Conservation (phyloP, 2,329 filamentous ascomycete genomes). For the Fusarium brachygibbosum region DNA sequence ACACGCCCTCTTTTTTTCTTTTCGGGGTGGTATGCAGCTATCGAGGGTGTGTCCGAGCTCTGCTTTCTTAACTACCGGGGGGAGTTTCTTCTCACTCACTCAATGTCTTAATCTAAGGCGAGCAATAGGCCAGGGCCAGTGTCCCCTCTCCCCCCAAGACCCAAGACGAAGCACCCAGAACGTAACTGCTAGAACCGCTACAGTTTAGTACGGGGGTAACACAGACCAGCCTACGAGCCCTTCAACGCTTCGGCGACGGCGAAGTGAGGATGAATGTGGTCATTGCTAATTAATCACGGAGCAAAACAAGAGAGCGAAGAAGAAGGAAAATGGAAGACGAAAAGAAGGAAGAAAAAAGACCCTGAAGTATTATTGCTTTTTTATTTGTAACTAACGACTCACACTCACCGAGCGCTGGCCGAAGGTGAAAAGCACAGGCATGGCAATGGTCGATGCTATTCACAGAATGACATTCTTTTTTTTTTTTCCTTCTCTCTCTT, state of each 20-base stretch:
- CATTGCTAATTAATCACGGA: conserved; percentile 8
- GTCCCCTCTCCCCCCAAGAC: too few relatives aligned
- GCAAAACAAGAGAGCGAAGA: neutral
- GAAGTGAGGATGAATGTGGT: conserved; percentile 40
- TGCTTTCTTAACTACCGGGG: too few relatives aligned
- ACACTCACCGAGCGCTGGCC: conserved; percentile 27
- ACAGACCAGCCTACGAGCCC: conserved; percentile 48
- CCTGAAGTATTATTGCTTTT: conserved; percentile 16
- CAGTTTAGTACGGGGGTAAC: conserved; percentile 37
- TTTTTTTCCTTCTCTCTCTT: too few relatives aligned
- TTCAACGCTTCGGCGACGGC: conserved; percentile 45
- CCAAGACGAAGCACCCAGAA: conserved; percentile 21
- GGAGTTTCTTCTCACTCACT: too few relatives aligned
- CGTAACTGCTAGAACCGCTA: conserved; percentile 17
- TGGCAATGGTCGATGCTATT: conserved; percentile 24
- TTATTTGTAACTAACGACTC: conserved; percentile 14
- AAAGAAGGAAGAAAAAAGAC: conserved; percentile 4
- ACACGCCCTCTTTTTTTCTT: neutral
- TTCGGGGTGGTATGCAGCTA: conserved; percentile 29
- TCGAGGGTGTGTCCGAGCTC: conserved; percentile 17
- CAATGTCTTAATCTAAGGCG: conserved; percentile 33
- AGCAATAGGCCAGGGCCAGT: conserved; percentile 13
- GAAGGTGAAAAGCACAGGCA: conserved; percentile 7
- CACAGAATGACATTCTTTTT: neutral
- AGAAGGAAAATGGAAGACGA: neutral